These are phyloP conservation scores for Lactarius tabidus DNA, from an alignment of 768 basidiomycete species.

Conservation along the genomic window DNA sequence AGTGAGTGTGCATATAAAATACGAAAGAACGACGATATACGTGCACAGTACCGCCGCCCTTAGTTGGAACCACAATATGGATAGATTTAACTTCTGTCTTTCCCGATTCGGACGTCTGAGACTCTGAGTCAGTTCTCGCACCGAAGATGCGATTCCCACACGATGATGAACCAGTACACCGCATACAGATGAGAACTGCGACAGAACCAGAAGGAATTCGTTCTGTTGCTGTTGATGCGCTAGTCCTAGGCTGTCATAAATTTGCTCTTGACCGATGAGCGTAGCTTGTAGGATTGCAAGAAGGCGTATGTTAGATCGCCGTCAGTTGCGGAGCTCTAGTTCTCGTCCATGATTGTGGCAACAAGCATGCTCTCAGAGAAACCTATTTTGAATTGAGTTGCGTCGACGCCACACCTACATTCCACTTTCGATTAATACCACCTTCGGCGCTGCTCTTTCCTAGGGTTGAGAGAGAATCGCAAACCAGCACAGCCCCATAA, in stretches of 20 bases:
- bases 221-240: background rate
- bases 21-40: background rate
- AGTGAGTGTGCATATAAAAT: background rate
- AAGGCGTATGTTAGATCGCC: background rate
- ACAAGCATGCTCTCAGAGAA: background rate
- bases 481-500: no score
- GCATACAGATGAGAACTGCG: background rate
- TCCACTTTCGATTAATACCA: background rate
- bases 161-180: background rate
- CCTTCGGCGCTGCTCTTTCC: background rate
- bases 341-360: background rate
- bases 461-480: background rate
- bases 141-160: background rate
- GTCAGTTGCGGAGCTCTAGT: background rate
- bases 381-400: background rate
- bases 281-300: background rate
- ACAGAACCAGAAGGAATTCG: background rate
- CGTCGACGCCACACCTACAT: background rate
- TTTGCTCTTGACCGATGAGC: background rate
- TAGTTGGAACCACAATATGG: background rate
- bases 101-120: background rate
- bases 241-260: background rate
- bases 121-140: background rate
- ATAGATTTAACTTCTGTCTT: no score
- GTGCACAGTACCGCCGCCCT: background rate